Conservation (phyloP, 306 rosid genomes). For the Castanea sativa region DNA sequence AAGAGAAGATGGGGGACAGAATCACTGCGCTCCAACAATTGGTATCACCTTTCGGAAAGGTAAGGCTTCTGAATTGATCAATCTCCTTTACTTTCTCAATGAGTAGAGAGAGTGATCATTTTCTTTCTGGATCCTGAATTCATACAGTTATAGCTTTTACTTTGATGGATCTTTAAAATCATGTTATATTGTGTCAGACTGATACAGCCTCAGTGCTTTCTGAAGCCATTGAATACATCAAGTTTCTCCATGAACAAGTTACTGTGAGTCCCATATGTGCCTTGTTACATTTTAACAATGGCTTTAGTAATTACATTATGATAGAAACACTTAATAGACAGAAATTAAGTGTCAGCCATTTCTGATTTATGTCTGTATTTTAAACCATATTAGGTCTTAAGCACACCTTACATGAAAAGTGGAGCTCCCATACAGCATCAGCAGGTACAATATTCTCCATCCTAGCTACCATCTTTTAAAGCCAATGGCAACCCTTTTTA, state of each 20-base stretch:
- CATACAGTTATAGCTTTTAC: slow-evolving; percentile 3
- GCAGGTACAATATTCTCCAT: slow-evolving; percentile 44
- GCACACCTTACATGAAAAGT: slow-evolving; percentile 91
- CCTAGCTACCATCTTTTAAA: background rate
- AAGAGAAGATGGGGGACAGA: slow-evolving; percentile 99
- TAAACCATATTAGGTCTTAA: slow-evolving; percentile 54
- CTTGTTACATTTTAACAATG: background rate
- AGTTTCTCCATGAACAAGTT: slow-evolving; percentile 93
- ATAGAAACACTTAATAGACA: background rate
- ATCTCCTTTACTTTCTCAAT: slow-evolving; percentile 32
- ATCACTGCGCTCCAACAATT: slow-evolving; percentile 99
- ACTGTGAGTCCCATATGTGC: slow-evolving; percentile 61
- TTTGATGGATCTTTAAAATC: slow-evolving; percentile 21
- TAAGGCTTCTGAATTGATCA: slow-evolving; percentile 31
- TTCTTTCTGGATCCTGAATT: slow-evolving; percentile 35
- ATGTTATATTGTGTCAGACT: slow-evolving; percentile 60
- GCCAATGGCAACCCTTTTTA: background rate
- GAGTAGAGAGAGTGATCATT: slow-evolving; percentile 31
- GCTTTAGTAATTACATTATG: background rate
- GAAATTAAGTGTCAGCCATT: background rate
- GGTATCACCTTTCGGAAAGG: slow-evolving; percentile 99
- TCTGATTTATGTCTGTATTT: background rate
- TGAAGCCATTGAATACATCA: slow-evolving; percentile 96
- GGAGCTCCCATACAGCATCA: slow-evolving; percentile 80
- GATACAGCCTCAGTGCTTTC: slow-evolving; percentile 99